These are phyloP conservation scores for Diaporthe vaccinii DNA, from an alignment of 2,329 filamentous ascomycete species.

Conservation along the genomic window DNA sequence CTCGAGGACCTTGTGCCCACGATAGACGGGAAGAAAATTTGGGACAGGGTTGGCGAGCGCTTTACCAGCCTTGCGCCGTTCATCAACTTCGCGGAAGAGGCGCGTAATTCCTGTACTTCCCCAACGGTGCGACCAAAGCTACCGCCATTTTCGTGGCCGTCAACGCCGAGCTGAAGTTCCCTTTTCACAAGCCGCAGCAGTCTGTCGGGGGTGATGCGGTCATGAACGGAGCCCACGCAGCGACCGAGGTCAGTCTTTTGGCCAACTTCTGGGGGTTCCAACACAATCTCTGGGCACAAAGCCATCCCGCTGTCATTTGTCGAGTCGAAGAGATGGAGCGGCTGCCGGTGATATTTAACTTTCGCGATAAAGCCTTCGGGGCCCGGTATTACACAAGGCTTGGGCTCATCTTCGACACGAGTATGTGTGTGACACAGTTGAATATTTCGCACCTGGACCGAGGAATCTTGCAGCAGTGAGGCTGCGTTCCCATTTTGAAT, in stretches of 20 bases:
- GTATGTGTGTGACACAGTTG: background rate
- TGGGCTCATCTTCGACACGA: background rate
- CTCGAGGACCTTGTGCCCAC: conserved; percentile 14
- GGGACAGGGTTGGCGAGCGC: background rate
- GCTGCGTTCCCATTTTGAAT: background rate
- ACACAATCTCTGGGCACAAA: background rate
- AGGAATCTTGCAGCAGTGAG: background rate
- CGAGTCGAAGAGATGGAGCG: background rate
- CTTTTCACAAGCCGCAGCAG: background rate
- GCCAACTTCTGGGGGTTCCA: accelerated
- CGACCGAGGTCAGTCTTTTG: accelerated
- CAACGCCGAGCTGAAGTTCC: background rate
- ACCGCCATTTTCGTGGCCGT: conserved; percentile 25
- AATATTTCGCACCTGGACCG: background rate
- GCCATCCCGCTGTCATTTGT: background rate
- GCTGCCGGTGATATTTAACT: background rate
- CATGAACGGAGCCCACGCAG: accelerated
- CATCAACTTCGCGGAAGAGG: background rate
- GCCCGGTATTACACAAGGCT: background rate
- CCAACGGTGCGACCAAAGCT: background rate
- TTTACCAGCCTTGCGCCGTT: background rate
- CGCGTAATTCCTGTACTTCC: conserved; percentile 26
- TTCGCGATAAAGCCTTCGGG: background rate
- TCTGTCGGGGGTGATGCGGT: accelerated
- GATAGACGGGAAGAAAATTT: background rate